These are phyloP conservation scores for Pelargonium fulgidum DNA, from an alignment of 441 rosid genomes.

Conservation along the genomic window DNA sequence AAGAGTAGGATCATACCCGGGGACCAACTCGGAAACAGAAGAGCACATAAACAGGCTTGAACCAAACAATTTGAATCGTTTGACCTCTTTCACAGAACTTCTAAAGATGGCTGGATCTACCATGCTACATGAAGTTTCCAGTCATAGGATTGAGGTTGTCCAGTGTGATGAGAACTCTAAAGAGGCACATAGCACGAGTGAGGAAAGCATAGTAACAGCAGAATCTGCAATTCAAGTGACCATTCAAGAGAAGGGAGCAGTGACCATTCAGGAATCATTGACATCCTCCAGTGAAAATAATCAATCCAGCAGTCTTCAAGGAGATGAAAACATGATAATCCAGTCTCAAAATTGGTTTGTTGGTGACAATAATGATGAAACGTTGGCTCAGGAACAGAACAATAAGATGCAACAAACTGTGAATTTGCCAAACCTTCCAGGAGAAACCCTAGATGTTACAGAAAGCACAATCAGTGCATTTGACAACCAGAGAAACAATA, in stretches of 20 bases:
- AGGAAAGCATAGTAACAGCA: constrained; percentile 22
- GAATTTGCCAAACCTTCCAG: constrained; percentile 22
- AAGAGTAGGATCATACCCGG: constrained; percentile 45
- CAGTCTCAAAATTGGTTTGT: constrained; percentile 24
- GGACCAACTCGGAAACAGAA: constrained; percentile 40
- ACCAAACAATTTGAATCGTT: constrained; percentile 21
- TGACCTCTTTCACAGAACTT: constrained; percentile 52
- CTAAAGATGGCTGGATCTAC: constrained; percentile 38
- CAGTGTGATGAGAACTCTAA: constrained; percentile 27
- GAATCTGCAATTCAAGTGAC: constrained; percentile 27
- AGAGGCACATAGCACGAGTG: constrained; percentile 22
- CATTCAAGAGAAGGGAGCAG: constrained; percentile 23
- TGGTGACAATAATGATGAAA: constrained; percentile 24
- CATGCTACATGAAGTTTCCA: constrained; percentile 27
- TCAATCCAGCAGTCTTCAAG: constrained; percentile 28
- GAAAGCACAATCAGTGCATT: constrained; percentile 34
- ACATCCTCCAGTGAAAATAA: constrained; percentile 30
- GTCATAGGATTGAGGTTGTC: constrained; percentile 22
- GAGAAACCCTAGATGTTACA: constrained; percentile 27
- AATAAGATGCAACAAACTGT: constrained; percentile 26
- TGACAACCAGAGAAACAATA: constrained; percentile 26
- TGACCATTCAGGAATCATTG: constrained; percentile 22
- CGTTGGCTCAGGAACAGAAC: constrained; percentile 25
- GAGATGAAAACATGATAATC: constrained; percentile 22
- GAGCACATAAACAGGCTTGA: constrained; percentile 24